phyloP scores from a whole-genome alignment of 2,329 filamentous ascomycete genomes.

The Xylariaceae sp. region DNA sequence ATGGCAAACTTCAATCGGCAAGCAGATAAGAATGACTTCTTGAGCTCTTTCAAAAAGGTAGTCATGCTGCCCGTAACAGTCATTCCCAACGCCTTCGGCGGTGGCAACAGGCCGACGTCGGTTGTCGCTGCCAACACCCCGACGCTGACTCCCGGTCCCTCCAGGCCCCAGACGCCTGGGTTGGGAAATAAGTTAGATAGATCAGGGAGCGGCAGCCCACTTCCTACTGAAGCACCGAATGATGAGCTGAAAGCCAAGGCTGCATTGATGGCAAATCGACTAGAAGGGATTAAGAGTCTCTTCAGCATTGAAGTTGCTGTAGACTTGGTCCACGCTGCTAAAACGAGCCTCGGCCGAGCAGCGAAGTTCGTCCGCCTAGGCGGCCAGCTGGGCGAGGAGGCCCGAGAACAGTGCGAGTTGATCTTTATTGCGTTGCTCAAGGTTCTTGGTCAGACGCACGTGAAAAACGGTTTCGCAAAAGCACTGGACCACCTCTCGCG shows the following conservation, averaged over 20 bases:
- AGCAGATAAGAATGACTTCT: conserved; percentile 92
- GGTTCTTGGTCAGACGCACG: conserved; percentile 79
- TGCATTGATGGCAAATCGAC: conserved; percentile 90
- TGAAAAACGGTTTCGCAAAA: conserved; percentile 90
- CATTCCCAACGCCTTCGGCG: conserved; percentile 60
- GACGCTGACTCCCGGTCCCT: conserved; percentile 36
- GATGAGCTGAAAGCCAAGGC: conserved; percentile 94
- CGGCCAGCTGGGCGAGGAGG: conserved; percentile 75
- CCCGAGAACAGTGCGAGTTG: conserved; percentile 80
- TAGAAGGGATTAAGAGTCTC: conserved; percentile 90
- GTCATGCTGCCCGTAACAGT: conserved; percentile 98
- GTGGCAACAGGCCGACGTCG: conserved; percentile 33
- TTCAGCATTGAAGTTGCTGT: conserved; percentile 96
- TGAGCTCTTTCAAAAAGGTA: conserved; percentile 96
- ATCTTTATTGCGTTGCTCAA: conserved; percentile 85
- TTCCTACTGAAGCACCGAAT: conserved; percentile 68
- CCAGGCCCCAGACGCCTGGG: conserved; percentile 49
- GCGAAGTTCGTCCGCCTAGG: conserved; percentile 78
- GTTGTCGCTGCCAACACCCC: conserved; percentile 28
- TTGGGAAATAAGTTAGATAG: conserved; percentile 35
- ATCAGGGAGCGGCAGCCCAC: conserved; percentile 33
- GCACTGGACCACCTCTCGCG: conserved; percentile 85
- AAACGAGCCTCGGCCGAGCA: conserved; percentile 79
- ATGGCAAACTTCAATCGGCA: conserved; percentile 95
- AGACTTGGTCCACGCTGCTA: conserved; percentile 82